These are phyloP conservation scores for Cucumis sativus DNA, from an alignment of 306 rosid species.

Conservation along the genomic window DNA sequence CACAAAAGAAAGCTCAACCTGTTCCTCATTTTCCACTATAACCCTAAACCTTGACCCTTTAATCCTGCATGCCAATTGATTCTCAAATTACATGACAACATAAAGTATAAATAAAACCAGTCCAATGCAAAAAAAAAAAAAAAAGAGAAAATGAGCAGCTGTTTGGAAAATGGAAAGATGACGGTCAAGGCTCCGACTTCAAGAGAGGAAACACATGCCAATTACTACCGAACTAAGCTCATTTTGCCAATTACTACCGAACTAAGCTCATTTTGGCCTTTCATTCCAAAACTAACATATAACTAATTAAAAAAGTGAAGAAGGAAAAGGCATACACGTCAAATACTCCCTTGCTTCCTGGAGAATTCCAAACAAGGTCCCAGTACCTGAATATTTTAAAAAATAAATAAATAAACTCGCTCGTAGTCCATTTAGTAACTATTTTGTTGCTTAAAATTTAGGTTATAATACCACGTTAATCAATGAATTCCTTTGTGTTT, in stretches of 20 bases:
- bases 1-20: conserved; percentile 68
- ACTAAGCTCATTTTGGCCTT: no score
- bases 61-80: conserved; percentile 52
- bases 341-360: conserved; percentile 73
- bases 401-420: not conserved
- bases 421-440: no score
- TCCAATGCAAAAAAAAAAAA: not conserved
- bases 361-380: conserved; percentile 94
- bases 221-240: no score
- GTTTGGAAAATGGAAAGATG: not conserved
- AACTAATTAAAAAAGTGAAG: conserved; percentile 3
- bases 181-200: no score
- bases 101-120: not conserved
- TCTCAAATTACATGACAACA: conserved; percentile 8
- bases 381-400: conserved; percentile 58
- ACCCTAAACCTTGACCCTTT: conserved; percentile 58
- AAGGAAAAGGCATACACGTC: conserved; percentile 61
- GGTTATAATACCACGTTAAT: no score
- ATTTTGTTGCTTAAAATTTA: no score
- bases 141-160: not conserved
- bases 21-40: conserved; percentile 75
- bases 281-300: not conserved
- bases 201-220: no score
- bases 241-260: no score
- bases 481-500: no score